Base-by-base conservation (phyloP, 1,284 basidiomycete genomes). In the Leccinum insolens region DNA sequence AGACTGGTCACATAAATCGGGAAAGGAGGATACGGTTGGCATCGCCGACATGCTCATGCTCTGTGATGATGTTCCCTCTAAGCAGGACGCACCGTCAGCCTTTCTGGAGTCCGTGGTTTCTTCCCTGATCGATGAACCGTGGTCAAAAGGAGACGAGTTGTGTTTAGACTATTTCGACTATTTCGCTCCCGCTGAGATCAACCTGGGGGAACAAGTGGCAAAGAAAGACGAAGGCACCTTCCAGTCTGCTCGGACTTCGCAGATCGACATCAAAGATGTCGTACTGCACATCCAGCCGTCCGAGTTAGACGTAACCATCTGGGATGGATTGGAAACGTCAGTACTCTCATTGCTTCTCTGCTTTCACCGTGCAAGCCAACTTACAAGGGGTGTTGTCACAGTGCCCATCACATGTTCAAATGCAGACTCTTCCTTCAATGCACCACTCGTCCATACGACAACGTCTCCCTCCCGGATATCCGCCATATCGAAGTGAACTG, bases 391-490 rank as follows among this genome's bases (percentile, higher is more conserved):
- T 25, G 41, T 60, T n/a, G 28, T 1, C 46, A 65, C 61, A 76
- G 74, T 14, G 15, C 31, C 7, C 59, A 71, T 28, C 73, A 73
- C 55, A 17, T 75, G 2, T 69, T 77, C 68, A 72, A 69, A 25
- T 76, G 71, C 34, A 70, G 69, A 49, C 75, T 79, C 49, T 62
- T 74, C 55, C 69, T 77, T 22, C 67, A 60, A 62, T 79, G 73
- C 31, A 65, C 52, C 8, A 39, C 67, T 1, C 64, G 67, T n/a
- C 67, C 69, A 8, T 75, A 69, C 28, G 52, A 70, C 28, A 37
- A 22, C 2, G 61, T 70, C 11, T 39, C 44, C 7, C 8, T 69
- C 58, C 71, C 74, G 5, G 58, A 71, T 3, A 65, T 70, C 11
- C n/a, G 9, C 12, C 41, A 31, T 14, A 46, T 79, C 22, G 73